A percentile compares a stretch with the other conserved stretches of the same genome.
phyloP scores from a whole-genome alignment of 768 basidiomycete species.

The Amanita rubescens region DNA sequence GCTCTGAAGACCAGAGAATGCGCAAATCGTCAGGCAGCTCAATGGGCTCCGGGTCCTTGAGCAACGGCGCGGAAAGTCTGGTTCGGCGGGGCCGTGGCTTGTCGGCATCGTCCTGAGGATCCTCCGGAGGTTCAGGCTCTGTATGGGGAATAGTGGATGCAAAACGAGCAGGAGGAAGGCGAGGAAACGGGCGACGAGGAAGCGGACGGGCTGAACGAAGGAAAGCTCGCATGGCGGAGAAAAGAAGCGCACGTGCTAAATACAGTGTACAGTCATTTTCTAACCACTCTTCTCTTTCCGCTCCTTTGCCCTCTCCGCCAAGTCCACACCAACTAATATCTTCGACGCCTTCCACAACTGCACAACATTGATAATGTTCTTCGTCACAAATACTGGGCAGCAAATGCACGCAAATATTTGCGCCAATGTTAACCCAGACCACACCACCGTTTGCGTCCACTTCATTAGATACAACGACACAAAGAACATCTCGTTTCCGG shows the following conservation, averaged over 20 bases:
- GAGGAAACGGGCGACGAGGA: constrained; percentile 2
- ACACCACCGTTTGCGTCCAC: constrained; percentile 62
- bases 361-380: constrained; percentile 92
- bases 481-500: constrained; percentile 94
- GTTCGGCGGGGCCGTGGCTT: constrained; percentile 36
- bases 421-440: constrained; percentile 59
- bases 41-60: constrained; percentile 35
- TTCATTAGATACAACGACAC: constrained; percentile 91
- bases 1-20: constrained; percentile 58
- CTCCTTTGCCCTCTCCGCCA: constrained; percentile 74
- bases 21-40: constrained; percentile 50
- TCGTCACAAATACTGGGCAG: constrained; percentile 62
- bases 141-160: constrained; percentile 11
- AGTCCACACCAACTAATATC: constrained; percentile 87
- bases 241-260: not conserved
- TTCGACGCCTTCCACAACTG: constrained; percentile 98
- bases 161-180: constrained; percentile 9
- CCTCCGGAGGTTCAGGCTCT: constrained; percentile 11
- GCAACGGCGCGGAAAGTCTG: constrained; percentile 20
- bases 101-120: constrained; percentile 33
- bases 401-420: constrained; percentile 58
- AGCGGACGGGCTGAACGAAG: constrained; percentile 20
- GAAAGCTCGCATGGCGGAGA: constrained; percentile 28
- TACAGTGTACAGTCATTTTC: not conserved
- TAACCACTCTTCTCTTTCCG: constrained; percentile 18